Percentiles rank a stretch among this genome's conserved stretches.
Evolutionary conservation across 352 stramenopile species (phyloP).

Genomic region (Phytopythium ostracodes): DNA sequence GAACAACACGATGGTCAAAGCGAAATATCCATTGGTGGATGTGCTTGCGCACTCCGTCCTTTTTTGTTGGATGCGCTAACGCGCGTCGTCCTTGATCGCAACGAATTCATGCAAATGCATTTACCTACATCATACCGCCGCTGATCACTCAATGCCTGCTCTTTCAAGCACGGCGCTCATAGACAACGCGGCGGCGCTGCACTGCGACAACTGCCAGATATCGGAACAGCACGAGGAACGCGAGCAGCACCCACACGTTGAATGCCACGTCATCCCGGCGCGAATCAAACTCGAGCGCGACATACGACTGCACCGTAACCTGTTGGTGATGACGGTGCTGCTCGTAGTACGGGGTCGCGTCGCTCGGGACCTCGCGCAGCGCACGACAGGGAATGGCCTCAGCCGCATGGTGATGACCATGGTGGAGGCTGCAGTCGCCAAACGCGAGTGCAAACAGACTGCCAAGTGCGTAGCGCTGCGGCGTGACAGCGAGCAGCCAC

Average conservation of each 20-base stretch:
- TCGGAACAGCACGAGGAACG: conserved; percentile 18
- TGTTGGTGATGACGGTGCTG: conserved; percentile 7
- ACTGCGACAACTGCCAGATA: conserved; percentile 16
- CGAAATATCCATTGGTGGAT: neutral
- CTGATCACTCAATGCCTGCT: neutral
- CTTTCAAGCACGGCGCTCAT: conserved; percentile 6
- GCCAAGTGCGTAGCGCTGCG: conserved; percentile 19
- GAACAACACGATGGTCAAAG: neutral
- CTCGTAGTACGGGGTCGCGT: conserved; percentile 3
- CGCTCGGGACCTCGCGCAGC: conserved; percentile 15
- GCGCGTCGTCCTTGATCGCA: neutral
- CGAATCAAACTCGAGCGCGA: conserved; percentile 17
- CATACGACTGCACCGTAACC: conserved; percentile 20
- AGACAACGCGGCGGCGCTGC: neutral
- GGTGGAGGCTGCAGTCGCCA: conserved; percentile 10
- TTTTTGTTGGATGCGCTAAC: neutral
- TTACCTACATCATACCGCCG: neutral
- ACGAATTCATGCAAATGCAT: neutral
- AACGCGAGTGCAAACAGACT: conserved; percentile 21
- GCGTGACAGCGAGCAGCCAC: conserved; percentile 9
- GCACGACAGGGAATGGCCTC: conserved; percentile 15
- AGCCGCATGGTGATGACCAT: neutral
- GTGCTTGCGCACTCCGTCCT: neutral
- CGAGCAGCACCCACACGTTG: conserved; percentile 11
- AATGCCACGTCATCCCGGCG: conserved; percentile 11